A percentile compares a stretch with the other conserved stretches of the same genome.
phyloP scores from a whole-genome alignment of 352 stramenopile genomes.

The Phytophthora foliorum region DNA sequence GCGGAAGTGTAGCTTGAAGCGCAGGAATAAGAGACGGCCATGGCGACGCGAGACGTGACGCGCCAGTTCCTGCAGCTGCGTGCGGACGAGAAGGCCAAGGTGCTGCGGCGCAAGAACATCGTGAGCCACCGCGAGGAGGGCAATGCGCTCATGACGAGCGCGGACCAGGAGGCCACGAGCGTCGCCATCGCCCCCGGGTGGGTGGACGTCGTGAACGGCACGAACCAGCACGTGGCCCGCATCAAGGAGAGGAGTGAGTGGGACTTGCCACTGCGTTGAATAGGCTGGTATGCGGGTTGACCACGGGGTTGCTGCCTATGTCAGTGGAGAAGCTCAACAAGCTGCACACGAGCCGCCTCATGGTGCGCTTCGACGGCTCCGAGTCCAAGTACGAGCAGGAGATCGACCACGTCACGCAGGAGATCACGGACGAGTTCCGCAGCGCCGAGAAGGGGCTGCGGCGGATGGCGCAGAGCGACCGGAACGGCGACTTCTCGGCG shows the following conservation, averaged over 20 bases:
- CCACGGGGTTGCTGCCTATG: conserved; percentile 12
- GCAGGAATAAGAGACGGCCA: conserved; percentile 30
- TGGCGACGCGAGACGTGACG: conserved; percentile 87
- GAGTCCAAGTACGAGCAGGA: conserved; percentile 89
- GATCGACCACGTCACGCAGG: conserved; percentile 80
- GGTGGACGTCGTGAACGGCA: conserved; percentile 84
- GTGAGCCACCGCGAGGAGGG: conserved; percentile 72
- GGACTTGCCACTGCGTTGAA: too few species aligned
- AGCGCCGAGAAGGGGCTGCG: conserved; percentile 80
- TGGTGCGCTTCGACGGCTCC: conserved; percentile 89
- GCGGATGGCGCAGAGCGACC: conserved; percentile 69
- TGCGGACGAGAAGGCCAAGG: conserved; percentile 85
- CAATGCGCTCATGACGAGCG: conserved; percentile 76
- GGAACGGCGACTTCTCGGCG: conserved; percentile 73
- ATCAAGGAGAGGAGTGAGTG: conserved; percentile 84
- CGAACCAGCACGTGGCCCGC: conserved; percentile 82
- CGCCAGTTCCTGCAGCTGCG: conserved; percentile 77
- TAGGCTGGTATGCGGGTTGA: too few species aligned
- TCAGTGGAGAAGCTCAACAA: conserved; percentile 89
- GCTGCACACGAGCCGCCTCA: conserved; percentile 86
- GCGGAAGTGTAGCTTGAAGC: conserved; percentile 10
- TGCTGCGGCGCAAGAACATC: conserved; percentile 88
- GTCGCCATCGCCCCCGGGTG: conserved; percentile 65
- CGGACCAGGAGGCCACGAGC: conserved; percentile 46
- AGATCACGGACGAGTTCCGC: conserved; percentile 89